A percentile compares a stretch with the other conserved stretches of the same genome.
phyloP scores from a whole-genome alignment of 2,329 filamentous ascomycete species.

The Alternaria dauci region DNA sequence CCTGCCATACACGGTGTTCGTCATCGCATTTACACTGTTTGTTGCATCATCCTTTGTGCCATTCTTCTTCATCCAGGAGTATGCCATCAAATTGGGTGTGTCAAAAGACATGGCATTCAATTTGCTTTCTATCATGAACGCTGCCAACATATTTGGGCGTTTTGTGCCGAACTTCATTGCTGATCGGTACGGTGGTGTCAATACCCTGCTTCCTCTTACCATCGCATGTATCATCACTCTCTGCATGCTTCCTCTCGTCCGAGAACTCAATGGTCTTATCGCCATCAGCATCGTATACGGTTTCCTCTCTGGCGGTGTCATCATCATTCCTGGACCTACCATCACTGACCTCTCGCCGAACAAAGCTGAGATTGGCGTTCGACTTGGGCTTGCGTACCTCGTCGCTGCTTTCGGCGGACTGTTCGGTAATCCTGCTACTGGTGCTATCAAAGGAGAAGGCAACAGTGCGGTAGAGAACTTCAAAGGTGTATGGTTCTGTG shows the following conservation, averaged over 20 bases:
- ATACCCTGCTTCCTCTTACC: constrained; percentile 48
- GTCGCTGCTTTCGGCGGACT: constrained; percentile 59
- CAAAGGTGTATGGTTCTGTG: constrained; percentile 44
- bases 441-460: constrained; percentile 56
- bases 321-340: constrained; percentile 53
- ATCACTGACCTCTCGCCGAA: constrained; percentile 50
- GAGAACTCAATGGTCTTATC: constrained; percentile 41
- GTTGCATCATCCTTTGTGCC: constrained; percentile 26
- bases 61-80: constrained; percentile 35
- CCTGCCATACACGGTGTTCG: constrained; percentile 26
- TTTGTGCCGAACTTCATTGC: constrained; percentile 54
- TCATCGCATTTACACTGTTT: constrained; percentile 26
- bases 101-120: constrained; percentile 65
- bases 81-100: constrained; percentile 27
- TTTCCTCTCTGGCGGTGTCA: constrained; percentile 54
- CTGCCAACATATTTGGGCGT: constrained; percentile 56
- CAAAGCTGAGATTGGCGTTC: constrained; percentile 53
- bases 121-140: constrained; percentile 72
- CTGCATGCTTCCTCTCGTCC: constrained; percentile 38
- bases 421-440: constrained; percentile 62
- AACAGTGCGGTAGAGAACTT: constrained; percentile 42
- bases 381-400: constrained; percentile 62
- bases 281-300: constrained; percentile 50
- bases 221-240: constrained; percentile 48
- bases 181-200: constrained; percentile 47